Evolutionary conservation across 164 flowering plant genomes (phyloP).

Genomic region (Berberis vulgaris): DNA sequence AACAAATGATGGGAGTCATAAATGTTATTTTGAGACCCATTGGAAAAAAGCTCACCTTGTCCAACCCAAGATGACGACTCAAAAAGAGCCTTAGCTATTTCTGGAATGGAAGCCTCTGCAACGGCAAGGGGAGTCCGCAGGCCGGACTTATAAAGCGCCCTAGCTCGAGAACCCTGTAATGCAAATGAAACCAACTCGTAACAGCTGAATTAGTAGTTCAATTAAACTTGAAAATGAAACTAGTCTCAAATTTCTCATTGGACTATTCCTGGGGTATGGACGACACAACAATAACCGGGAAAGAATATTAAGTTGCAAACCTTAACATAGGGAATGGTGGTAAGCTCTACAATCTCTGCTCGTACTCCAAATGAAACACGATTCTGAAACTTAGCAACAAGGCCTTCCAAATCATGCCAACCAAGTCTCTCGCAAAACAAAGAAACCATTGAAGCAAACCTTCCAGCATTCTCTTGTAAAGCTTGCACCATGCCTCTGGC

Average conservation of each 20-base stretch:
- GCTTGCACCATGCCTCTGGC: constrained; percentile 99
- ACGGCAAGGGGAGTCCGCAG: constrained; percentile 78
- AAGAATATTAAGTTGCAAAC: constrained; percentile 20
- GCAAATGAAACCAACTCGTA: background rate
- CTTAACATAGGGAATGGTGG: constrained; percentile 86
- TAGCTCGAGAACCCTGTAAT: constrained; percentile 89
- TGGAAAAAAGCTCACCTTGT: constrained; percentile 41
- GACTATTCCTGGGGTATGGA: background rate
- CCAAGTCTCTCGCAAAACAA: constrained; percentile 96
- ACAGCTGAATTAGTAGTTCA: too few species aligned
- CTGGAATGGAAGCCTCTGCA: constrained; percentile 81
- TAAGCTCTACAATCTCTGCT: constrained; percentile 95
- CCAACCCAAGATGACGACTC: constrained; percentile 78
- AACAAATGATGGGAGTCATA: too few species aligned
- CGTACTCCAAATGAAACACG: constrained; percentile 96
- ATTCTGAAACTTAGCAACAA: constrained; percentile 88
- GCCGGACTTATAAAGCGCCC: constrained; percentile 95
- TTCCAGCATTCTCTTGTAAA: constrained; percentile 96
- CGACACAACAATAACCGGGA: background rate
- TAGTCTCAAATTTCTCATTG: background rate
- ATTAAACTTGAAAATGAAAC: background rate
- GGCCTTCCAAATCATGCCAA: constrained; percentile 93
- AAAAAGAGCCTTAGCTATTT: constrained; percentile 75
- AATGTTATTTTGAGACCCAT: background rate
- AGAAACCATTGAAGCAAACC: constrained; percentile 97